phyloP scores from a whole-genome alignment of 2,329 filamentous ascomycete species.

The Curvularia eragrostidis region DNA sequence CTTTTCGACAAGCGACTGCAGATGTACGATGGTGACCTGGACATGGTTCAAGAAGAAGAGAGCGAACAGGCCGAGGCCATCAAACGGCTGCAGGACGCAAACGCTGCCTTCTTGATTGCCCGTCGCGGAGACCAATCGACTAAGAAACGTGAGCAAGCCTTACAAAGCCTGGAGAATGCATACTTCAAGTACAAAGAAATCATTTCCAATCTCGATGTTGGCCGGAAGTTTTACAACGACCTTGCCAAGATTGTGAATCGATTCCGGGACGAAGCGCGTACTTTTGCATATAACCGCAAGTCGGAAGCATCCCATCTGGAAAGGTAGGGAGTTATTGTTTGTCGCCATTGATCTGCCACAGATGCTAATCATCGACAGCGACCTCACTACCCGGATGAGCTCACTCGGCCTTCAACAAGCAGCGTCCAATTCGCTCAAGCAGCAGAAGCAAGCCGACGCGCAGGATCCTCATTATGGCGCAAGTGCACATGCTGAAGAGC shows the following conservation, averaged over 20 bases:
- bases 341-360: background rate
- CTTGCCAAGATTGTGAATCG: conserved; percentile 83
- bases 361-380: conserved; percentile 48
- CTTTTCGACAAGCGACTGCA: conserved; percentile 85
- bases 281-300: conserved; percentile 80
- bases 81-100: conserved; percentile 73
- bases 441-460: conserved; percentile 57
- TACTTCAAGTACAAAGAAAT: conserved; percentile 98
- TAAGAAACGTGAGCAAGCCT: conserved; percentile 79
- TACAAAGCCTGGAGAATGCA: conserved; percentile 88
- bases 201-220: conserved; percentile 86
- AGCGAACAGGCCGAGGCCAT: conserved; percentile 77
- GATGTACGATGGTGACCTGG: conserved; percentile 79
- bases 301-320: conserved; percentile 82
- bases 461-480: conserved; percentile 66
- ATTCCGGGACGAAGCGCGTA: conserved; percentile 80
- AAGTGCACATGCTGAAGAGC: conserved; percentile 56
- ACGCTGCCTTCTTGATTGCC: conserved; percentile 77
- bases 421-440: conserved; percentile 51
- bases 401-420: conserved; percentile 60
- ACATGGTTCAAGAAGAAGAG: conserved; percentile 72
- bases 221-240: conserved; percentile 96
- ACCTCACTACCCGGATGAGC: conserved; percentile 67
- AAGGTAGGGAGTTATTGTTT: conserved; percentile 64
- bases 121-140: conserved; percentile 70